Evolutionary conservation across 1,139 yeast species (phyloP), one percentile per base, ranked within the genome.

Genomic region (Yamadazyma atmosphaerica): DNA sequence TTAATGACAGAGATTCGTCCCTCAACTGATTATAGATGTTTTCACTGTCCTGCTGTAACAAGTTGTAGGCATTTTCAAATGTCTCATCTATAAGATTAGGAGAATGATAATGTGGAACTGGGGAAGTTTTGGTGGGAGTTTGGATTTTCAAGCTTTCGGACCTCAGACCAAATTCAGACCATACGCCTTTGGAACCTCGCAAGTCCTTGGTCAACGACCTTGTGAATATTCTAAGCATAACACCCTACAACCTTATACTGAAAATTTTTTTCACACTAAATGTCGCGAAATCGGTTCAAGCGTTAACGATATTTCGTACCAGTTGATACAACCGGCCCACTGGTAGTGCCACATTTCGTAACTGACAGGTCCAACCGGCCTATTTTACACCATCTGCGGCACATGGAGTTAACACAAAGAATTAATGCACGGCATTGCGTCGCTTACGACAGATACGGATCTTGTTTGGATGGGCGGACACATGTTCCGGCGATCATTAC

Each of bases 51-150:
- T 67, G 47, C 53, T 82, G 77, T 44, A 89, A 65, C 24, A 79
- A 55, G 17, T 79, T 72, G 51, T 84, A 79, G 2, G 96, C 87
- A 38, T 72, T 58, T 39, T 83, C 76, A 60, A 87, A 89, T 1
- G 86, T 83, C 34, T 83, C 86, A 47, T 85, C 81, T 37, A 89
- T 72, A 1, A 81, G 83, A 33, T 60, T 65, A 17, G 95, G 95
- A 1, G 90, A 70, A 42, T 69, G 74, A 63, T 89, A 89, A 5
- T 56, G 53, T 34, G 48, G 41, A 44, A 55, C 23, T 17, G 28
- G 30, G 48, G n/a, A 4, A 15, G 33, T 22, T 9, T 15, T 23
- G 5, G 40, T 23, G 6, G 37, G 37, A 9, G 25, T 15, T 18
- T 40, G 36, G 10, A 37, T 37, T 55, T 42, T 49, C 22, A 77